phyloP scores from a whole-genome alignment of 208 protist genomes.

The Trypanosomatidae sp. region DNA sequence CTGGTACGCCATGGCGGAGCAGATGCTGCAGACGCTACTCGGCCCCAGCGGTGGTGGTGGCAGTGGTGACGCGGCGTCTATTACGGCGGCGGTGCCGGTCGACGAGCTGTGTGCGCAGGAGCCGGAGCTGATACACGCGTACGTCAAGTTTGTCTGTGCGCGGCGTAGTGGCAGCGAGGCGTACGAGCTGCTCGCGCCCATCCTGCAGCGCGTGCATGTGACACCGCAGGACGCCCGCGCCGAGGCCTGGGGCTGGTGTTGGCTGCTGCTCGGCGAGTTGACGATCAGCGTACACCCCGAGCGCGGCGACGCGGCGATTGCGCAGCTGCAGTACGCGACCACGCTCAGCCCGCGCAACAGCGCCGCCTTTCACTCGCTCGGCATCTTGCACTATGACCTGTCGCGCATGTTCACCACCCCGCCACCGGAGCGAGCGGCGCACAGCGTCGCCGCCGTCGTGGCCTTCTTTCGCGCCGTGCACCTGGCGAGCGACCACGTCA shows the following conservation, averaged over 20 bases:
- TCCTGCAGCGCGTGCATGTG: constrained; percentile 39
- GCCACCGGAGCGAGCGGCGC: constrained; percentile 35
- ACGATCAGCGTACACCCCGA: constrained; percentile 72
- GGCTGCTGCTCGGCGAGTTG: constrained; percentile 81
- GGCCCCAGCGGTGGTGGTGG: too few relatives aligned
- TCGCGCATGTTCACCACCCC: constrained; percentile 50
- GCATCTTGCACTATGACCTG: constrained; percentile 80
- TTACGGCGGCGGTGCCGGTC: constrained; percentile 13
- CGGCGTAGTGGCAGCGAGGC: constrained; percentile 44
- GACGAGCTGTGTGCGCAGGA: constrained; percentile 40
- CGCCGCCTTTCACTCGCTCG: constrained; percentile 70
- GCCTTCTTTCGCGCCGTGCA: constrained; percentile 76
- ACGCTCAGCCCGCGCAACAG: constrained; percentile 58
- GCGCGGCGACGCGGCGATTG: constrained; percentile 63
- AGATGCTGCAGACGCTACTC: constrained; percentile 50
- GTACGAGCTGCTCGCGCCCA: constrained; percentile 42
- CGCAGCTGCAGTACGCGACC: constrained; percentile 48
- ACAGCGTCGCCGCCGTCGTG: constrained; percentile 54
- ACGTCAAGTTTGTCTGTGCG: constrained; percentile 60
- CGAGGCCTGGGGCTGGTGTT: constrained; percentile 69
- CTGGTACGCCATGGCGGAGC: constrained; percentile 56
- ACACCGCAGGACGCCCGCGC: constrained; percentile 15
- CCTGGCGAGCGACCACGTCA: constrained; percentile 55
- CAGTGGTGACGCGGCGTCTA: too few relatives aligned
- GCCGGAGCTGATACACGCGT: constrained; percentile 80